Percentiles rank a stretch among this genome's conserved stretches.
Conservation (phyloP, 768 basidiomycete genomes). For the Trametes gibbosa region DNA sequence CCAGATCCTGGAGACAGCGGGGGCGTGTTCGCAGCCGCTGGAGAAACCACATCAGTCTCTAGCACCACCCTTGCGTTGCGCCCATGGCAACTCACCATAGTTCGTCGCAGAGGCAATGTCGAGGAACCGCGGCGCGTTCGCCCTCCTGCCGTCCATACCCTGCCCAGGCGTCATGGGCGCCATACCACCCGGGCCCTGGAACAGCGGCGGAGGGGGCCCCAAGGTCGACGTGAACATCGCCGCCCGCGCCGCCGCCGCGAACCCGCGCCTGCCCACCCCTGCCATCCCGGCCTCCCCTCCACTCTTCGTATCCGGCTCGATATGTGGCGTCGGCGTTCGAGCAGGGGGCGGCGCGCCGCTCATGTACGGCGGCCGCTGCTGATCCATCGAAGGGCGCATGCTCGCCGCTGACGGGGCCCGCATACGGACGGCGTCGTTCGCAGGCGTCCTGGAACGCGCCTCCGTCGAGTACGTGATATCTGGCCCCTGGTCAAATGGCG, state of each 20-base stretch:
- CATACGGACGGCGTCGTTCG: conserved; percentile 8
- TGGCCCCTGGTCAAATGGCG: conserved; percentile 8
- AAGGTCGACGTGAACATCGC: conserved; percentile 42
- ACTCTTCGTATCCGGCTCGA: conserved; percentile 59
- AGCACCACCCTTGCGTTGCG: neutral
- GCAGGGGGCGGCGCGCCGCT: conserved; percentile 5
- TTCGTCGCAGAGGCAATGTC: conserved; percentile 27
- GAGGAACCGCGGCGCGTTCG: conserved; percentile 33
- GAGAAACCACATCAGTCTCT: neutral
- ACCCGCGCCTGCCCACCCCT: conserved; percentile 83
- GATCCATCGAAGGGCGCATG: conserved; percentile 20
- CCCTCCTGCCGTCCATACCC: conserved; percentile 31
- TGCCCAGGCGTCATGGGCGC: conserved; percentile 6
- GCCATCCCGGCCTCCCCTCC: conserved; percentile 88
- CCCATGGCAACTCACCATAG: conserved; percentile 22
- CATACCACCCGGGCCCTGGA: conserved; percentile 4
- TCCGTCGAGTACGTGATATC: conserved; percentile 22
- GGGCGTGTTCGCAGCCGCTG: conserved; percentile 24
- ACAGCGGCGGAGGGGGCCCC: conserved; percentile 7
- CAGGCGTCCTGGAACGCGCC: conserved; percentile 5
- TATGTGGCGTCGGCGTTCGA: neutral
- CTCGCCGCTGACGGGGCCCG: conserved; percentile 27
- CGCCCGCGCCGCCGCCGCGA: conserved; percentile 69
- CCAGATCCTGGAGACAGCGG: conserved; percentile 29
- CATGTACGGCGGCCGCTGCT: conserved; percentile 19